phyloP scores from a whole-genome alignment of 495 filamentous ascomycete genomes.

The Friedmanniomyces simplex region DNA sequence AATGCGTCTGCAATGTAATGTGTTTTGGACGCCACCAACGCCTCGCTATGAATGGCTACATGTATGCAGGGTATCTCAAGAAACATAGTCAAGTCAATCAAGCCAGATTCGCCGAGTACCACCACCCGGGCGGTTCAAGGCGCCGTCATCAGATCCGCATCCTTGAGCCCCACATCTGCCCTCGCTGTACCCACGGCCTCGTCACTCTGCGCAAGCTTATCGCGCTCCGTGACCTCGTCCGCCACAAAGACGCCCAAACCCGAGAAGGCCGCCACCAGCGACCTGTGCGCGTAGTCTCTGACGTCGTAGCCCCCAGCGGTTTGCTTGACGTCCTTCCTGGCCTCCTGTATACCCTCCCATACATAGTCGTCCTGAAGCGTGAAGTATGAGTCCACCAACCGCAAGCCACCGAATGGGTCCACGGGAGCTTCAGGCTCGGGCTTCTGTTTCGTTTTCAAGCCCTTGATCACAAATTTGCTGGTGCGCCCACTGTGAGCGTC shows the following conservation, averaged over 20 bases:
- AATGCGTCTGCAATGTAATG: no score
- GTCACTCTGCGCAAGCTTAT: conserved; percentile 17
- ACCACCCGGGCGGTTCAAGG: background rate
- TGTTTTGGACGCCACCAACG: background rate
- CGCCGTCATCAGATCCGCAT: background rate
- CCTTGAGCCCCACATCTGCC: conserved; percentile 3
- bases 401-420: conserved; percentile 76
- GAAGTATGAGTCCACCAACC: conserved; percentile 54
- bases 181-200: background rate
- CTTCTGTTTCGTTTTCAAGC: conserved; percentile 53
- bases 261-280: conserved; percentile 79
- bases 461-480: conserved; percentile 52
- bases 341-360: conserved; percentile 49
- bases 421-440: conserved; percentile 63
- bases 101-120: background rate
- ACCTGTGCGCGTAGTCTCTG: conserved; percentile 65
- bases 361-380: conserved; percentile 56
- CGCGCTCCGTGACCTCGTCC: conserved; percentile 55
- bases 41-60: background rate
- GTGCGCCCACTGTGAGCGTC: conserved; percentile 27
- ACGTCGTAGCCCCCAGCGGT: conserved; percentile 77
- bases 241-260: conserved; percentile 75
- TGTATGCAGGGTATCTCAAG: background rate
- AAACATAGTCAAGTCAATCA: background rate
- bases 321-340: conserved; percentile 48